Evolutionary conservation across 139 green algal genomes (phyloP), one percentile per base, ranked within the genome.

Genomic region (Pseudopediastrum boryanum): DNA sequence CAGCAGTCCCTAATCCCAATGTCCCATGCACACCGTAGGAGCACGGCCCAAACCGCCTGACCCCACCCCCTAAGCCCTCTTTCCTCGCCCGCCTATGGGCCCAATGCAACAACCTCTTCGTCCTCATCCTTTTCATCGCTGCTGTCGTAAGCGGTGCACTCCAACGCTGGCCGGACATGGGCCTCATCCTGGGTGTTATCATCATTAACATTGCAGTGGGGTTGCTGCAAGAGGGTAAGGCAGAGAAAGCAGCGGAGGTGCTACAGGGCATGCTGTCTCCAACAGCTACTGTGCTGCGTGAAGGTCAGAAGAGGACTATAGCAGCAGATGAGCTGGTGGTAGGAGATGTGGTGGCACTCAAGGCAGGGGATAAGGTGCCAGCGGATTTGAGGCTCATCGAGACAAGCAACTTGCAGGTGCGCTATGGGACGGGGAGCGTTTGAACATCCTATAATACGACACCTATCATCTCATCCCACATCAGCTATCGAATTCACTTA

Each of bases 301-400:
- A 77, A 21, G 84, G 84, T 12, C 0, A 65, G 63, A 48, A 33
- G 8, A 42, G 3, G 27, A 71, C 68, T 23, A 56, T 89, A 1
- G 64, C 63, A n/a, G 84, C 84, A 13, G 80, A 81, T 1, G 81
- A 89, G 50, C 80, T 96, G 62, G 74, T 95, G 9, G 88, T 88
- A 0, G 91, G 91, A 35, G 91, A 95, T 52, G 73, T 95, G 27
- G 83, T 95, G 7, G 68, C 89, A 64, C 65, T 95, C 23, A 78
- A 79, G 7, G 81, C 67, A 27, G 91, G 91, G 10, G 91, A 95
- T 59, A 85, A 86, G 67, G 89, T 96, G 41, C 92, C 92, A 0
- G 92, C 91, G 27, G 92, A 96, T 77, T 61, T 87, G 35, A 75
- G 92, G 19, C 36, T 95, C 10, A n/a, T 95, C 23, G 16, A 50